phyloP scores from a whole-genome alignment of 306 rosid species.

The Vachellia collinsii region DNA sequence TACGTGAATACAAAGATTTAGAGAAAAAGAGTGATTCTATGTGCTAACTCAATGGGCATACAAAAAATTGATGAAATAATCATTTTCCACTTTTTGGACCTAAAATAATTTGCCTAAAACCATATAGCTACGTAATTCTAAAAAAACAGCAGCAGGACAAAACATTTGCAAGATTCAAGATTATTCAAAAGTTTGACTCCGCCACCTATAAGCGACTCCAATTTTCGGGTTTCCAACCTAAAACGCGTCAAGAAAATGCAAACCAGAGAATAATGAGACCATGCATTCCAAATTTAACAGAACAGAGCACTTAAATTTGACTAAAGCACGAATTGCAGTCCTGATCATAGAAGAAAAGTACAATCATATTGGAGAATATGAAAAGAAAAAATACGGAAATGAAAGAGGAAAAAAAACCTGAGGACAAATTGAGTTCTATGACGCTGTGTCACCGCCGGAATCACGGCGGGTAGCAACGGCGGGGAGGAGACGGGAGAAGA shows the following conservation, averaged over 20 bases:
- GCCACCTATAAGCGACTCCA: background rate
- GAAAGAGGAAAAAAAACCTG: background rate
- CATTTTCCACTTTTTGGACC: background rate
- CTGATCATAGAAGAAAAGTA: background rate
- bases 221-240: background rate
- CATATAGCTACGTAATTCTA: background rate
- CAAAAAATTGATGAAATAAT: background rate
- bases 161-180: background rate
- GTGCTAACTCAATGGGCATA: background rate
- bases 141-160: background rate
- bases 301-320: background rate
- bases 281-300: background rate
- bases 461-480: background rate
- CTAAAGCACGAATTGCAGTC: background rate
- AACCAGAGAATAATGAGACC: background rate
- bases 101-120: background rate
- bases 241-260: background rate
- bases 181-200: background rate
- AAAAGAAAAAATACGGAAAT: background rate
- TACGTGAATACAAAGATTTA: too few species aligned
- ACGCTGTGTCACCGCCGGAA: background rate
- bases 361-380: background rate
- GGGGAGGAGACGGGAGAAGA: background rate
- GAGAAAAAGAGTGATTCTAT: background rate
- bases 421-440: background rate